phyloP scores from a whole-genome alignment of 148 eudicot species.

The Chenopodium suecicum region DNA sequence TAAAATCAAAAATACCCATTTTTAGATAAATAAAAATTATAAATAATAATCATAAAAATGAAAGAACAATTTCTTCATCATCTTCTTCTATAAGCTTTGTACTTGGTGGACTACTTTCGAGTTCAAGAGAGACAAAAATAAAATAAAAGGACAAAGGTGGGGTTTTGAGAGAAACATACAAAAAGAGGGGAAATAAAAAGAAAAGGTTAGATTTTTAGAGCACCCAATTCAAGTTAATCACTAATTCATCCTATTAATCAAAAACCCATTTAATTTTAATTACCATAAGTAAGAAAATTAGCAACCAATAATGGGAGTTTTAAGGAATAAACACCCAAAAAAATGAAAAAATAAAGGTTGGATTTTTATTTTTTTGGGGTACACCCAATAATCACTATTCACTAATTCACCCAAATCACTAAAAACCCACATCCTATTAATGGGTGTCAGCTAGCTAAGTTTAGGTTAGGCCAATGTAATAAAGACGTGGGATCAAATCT shows the following conservation, averaged over 20 bases:
- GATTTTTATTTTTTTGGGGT: too few species aligned
- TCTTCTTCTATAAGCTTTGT: not conserved
- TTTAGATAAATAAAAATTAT: constrained; percentile 12
- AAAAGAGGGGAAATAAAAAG: not conserved
- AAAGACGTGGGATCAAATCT: too few species aligned
- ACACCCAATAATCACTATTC: too few species aligned
- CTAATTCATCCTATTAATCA: not conserved
- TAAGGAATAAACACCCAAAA: not conserved
- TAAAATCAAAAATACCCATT: not conserved
- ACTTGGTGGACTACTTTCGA: constrained; percentile 10
- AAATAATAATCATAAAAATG: constrained; percentile 3
- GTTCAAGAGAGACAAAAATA: constrained; percentile 15
- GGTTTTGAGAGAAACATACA: constrained; percentile 8
- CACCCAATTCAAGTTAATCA: constrained; percentile 3
- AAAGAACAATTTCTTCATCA: not conserved
- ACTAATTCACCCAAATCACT: not conserved
- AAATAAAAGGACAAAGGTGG: constrained; percentile 7
- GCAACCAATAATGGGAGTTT: not conserved
- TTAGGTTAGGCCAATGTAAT: too few species aligned
- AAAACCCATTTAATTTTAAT: constrained; percentile 6
- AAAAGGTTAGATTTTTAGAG: not conserved
- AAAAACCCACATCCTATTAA: constrained; percentile 11
- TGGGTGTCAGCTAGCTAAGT: too few species aligned
- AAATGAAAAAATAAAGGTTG: not conserved
- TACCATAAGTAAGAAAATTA: not conserved